phyloP scores from a whole-genome alignment of 1,139 yeast genomes.

The Nakaseomyces bracarensis region DNA sequence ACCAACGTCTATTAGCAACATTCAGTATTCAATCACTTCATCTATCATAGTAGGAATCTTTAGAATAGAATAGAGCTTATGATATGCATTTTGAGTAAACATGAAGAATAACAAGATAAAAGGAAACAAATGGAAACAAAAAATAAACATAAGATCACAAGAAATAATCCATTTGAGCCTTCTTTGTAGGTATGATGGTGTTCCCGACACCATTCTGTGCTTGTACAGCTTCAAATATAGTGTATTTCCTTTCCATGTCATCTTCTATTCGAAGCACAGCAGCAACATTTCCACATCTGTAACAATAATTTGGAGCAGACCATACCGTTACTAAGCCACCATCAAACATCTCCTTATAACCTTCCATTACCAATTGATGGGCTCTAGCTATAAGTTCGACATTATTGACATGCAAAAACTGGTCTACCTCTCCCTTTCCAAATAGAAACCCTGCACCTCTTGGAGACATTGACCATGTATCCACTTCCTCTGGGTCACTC shows the following conservation, averaged over 20 bases:
- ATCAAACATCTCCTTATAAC: constrained; percentile 80
- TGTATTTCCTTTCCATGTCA: constrained; percentile 58
- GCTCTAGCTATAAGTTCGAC: constrained; percentile 89
- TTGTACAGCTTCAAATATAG: constrained; percentile 75
- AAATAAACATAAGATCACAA: constrained; percentile 12
- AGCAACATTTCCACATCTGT: constrained; percentile 91
- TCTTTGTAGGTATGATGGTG: constrained; percentile 31
- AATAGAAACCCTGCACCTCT: constrained; percentile 97
- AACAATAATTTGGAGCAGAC: constrained; percentile 93
- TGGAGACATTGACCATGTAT: constrained; percentile 96
- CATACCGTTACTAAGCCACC: constrained; percentile 84
- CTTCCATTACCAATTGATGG: constrained; percentile 98
- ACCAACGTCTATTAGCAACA: no score
- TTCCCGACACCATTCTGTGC: constrained; percentile 32
- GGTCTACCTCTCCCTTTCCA: constrained; percentile 79
- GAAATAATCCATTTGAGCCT: constrained; percentile 33
- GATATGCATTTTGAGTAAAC: no score
- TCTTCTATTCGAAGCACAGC: constrained; percentile 80
- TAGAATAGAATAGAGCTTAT: no score
- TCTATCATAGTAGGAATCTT: no score
- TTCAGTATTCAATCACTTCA: no score
- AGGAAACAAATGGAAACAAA: no score
- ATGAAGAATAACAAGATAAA: no score
- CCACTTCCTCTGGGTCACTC: constrained; percentile 96
- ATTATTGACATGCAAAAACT: constrained; percentile 72